A percentile compares a stretch with the other conserved stretches of the same genome.
Conservation (phyloP, 345 rosid genomes). For the Salix suchowensis region DNA sequence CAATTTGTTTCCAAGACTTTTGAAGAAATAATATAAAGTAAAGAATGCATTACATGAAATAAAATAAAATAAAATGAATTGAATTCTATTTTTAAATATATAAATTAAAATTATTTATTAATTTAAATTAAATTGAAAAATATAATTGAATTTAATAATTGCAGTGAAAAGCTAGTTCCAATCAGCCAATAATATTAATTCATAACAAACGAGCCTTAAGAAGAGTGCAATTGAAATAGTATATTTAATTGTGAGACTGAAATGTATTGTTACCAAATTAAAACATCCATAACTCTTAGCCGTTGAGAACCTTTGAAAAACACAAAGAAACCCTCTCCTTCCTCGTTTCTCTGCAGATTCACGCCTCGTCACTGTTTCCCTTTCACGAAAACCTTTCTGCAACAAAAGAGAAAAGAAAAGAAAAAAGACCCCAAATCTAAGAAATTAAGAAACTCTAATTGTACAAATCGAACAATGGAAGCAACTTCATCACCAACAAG, state of each 20-base stretch:
- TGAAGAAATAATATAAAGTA: no score
- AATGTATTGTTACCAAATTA: not conserved
- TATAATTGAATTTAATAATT: no score
- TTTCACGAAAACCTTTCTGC: not conserved
- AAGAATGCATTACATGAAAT: no score
- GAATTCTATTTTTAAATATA: no score
- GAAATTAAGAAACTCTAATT: slow-evolving; percentile 14
- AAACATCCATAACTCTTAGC: not conserved
- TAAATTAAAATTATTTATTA: no score
- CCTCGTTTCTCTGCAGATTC: not conserved
- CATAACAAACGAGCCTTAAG: not conserved
- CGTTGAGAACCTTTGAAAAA: not conserved
- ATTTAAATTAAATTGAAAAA: no score
- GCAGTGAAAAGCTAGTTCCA: no score
- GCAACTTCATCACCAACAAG: slow-evolving; percentile 21
- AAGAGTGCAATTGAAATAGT: not conserved
- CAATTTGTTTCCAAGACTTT: no score
- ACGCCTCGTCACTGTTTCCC: not conserved
- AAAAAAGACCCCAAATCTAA: not conserved
- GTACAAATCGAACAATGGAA: not conserved
- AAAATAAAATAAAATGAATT: no score
- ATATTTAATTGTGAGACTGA: not conserved
- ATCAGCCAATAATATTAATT: not conserved
- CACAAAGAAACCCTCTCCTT: not conserved
- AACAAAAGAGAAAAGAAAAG: not conserved